phyloP scores from a whole-genome alignment of 805 yeast species.

The Jamesozyma lodderae region DNA sequence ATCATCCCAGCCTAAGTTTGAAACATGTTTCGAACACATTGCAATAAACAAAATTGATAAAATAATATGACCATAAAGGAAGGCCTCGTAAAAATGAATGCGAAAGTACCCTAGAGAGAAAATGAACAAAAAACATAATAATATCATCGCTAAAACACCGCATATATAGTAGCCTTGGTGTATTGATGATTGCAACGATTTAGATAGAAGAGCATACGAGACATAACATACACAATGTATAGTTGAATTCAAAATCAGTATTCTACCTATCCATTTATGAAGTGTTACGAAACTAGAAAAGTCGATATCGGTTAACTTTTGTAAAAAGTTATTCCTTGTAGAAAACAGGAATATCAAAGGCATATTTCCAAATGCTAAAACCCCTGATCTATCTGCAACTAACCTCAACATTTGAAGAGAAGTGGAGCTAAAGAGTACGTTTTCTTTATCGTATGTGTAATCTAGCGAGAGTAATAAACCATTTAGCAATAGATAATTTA shows the following conservation, averaged over 20 bases:
- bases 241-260: conserved; percentile 31
- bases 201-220: conserved; percentile 26
- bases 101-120: conserved; percentile 30
- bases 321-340: conserved; percentile 63
- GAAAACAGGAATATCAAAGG: conserved; percentile 57
- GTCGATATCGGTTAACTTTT: conserved; percentile 51
- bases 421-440: conserved; percentile 10
- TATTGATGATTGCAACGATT: conserved; percentile 5
- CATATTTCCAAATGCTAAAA: conserved; percentile 36
- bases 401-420: conserved; percentile 20
- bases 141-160: conserved; percentile 34
- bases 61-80: conserved; percentile 37
- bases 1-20: conserved; percentile 35
- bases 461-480: conserved; percentile 7
- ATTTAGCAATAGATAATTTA: conserved; percentile 14
- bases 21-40: conserved; percentile 41
- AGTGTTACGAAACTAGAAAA: conserved; percentile 53
- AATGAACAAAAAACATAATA: conserved; percentile 22
- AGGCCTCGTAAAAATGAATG: conserved; percentile 36
- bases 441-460: conserved; percentile 13
- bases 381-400: conserved; percentile 41
- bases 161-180: conserved; percentile 31
- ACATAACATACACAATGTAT: conserved; percentile 35
- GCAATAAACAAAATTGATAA: conserved; percentile 35
- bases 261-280: conserved; percentile 51